A percentile compares a stretch with the other conserved stretches of the same genome.
Evolutionary conservation across 495 filamentous ascomycete species (phyloP).

Genomic region (Copromyces sp.): DNA sequence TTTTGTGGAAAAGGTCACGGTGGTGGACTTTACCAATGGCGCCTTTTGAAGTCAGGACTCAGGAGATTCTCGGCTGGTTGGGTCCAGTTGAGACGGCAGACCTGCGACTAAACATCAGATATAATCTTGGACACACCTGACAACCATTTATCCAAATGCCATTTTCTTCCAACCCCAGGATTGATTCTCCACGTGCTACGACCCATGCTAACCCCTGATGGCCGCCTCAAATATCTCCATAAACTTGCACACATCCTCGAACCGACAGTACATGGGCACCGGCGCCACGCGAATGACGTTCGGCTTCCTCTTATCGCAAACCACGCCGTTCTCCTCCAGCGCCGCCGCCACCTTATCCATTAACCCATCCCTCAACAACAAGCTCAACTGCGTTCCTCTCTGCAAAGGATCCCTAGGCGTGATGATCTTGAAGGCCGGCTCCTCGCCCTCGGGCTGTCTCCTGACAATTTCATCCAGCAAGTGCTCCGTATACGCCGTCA

Average conservation of each 20-base stretch:
- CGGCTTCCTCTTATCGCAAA: slow-evolving; percentile 79
- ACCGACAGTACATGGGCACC: slow-evolving; percentile 77
- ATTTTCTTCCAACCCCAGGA: not conserved
- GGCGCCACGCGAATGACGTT: slow-evolving; percentile 83
- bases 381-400: slow-evolving; percentile 76
- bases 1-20: slow-evolving; percentile 28
- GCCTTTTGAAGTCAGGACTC: slow-evolving; percentile 13
- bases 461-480: slow-evolving; percentile 39
- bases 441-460: slow-evolving; percentile 19
- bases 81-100: not conserved
- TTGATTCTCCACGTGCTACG: not conserved
- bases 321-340: slow-evolving; percentile 57
- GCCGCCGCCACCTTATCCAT: slow-evolving; percentile 55
- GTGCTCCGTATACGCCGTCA: slow-evolving; percentile 72
- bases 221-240: slow-evolving; percentile 44
- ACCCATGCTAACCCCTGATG: slow-evolving; percentile 12
- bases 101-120: not conserved
- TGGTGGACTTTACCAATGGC: slow-evolving; percentile 36
- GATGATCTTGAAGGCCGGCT: slow-evolving; percentile 58
- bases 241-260: slow-evolving; percentile 70
- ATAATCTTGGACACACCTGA: not conserved
- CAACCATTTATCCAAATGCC: not conserved
- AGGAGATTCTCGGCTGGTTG: not conserved
- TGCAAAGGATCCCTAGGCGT: slow-evolving; percentile 63
- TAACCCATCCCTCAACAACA: slow-evolving; percentile 54